These are phyloP conservation scores for Prunus yedoensis DNA, from an alignment of 331 rosid genomes.

Conservation along the genomic window DNA sequence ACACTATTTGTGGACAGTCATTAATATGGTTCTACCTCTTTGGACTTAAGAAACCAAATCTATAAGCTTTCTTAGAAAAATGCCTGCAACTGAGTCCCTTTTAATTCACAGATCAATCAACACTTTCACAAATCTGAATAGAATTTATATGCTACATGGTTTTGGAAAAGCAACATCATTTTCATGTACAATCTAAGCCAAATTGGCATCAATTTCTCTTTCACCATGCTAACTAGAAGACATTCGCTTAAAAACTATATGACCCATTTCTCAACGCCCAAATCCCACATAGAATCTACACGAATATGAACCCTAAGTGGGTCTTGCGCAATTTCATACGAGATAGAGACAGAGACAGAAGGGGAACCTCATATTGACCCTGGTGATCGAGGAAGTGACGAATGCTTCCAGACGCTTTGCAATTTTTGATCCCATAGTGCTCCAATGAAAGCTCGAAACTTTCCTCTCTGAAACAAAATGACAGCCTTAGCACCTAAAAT, in stretches of 20 bases:
- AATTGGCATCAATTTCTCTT: background rate
- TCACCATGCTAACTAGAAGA: background rate
- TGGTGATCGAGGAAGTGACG: slow-evolving; percentile 53
- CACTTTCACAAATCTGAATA: background rate
- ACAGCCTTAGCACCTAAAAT: background rate
- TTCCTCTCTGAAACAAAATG: slow-evolving; percentile 49
- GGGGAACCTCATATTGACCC: slow-evolving; percentile 48
- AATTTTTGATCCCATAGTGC: slow-evolving; percentile 53
- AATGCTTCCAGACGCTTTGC: slow-evolving; percentile 59
- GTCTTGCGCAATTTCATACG: background rate
- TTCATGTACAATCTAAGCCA: background rate
- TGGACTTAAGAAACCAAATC: background rate
- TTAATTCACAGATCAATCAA: background rate
- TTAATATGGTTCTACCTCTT: background rate
- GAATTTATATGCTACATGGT: background rate
- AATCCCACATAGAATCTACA: background rate
- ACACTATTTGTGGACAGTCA: background rate
- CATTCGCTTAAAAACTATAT: background rate
- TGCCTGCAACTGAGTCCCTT: background rate
- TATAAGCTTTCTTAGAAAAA: background rate
- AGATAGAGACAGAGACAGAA: background rate
- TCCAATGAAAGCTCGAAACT: slow-evolving; percentile 62
- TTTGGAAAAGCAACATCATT: background rate
- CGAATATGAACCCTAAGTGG: background rate
- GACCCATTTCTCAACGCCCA: slow-evolving; percentile 1